Conservation (phyloP, 208 protist genomes). For the Wallacemonas sp. region DNA sequence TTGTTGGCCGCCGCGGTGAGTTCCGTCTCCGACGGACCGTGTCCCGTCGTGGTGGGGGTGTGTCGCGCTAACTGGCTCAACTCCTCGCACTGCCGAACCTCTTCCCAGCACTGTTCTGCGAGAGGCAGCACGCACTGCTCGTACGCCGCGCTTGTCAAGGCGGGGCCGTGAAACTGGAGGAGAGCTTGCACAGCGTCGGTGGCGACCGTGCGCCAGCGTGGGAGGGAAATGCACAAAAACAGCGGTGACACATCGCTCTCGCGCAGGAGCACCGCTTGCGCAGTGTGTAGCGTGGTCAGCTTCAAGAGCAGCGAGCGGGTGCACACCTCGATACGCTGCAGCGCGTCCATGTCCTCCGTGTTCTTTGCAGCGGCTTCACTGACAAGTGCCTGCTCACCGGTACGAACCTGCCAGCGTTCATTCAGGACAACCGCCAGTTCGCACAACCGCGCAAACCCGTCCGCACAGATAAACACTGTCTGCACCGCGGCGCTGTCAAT, state of each 20-base stretch:
- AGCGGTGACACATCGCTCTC: conserved; percentile 11
- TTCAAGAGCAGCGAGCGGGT: neutral
- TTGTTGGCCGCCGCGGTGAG: too few species aligned
- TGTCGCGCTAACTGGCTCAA: conserved; percentile 9
- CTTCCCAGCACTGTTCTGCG: conserved; percentile 29
- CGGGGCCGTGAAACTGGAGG: conserved; percentile 21
- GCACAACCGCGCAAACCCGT: conserved; percentile 8
- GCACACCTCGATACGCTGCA: neutral
- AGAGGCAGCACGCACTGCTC: conserved; percentile 26
- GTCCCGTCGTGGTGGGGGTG: too few species aligned
- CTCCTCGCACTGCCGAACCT: conserved; percentile 28
- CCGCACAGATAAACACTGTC: neutral
- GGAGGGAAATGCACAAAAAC: conserved; percentile 17
- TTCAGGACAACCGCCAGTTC: conserved; percentile 1
- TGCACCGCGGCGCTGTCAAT: neutral
- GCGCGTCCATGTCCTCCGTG: neutral
- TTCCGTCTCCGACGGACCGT: too few species aligned
- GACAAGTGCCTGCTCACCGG: too few species aligned
- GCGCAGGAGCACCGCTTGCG: conserved; percentile 3
- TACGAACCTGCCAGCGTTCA: neutral
- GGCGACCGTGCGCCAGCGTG: conserved; percentile 14
- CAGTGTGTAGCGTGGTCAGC: neutral
- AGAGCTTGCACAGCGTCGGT: conserved; percentile 30
- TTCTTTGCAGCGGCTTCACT: too few species aligned
- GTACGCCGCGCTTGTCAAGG: conserved; percentile 9